Base-by-base conservation (phyloP, 441 rosid species). In the Jatropha multifida region DNA sequence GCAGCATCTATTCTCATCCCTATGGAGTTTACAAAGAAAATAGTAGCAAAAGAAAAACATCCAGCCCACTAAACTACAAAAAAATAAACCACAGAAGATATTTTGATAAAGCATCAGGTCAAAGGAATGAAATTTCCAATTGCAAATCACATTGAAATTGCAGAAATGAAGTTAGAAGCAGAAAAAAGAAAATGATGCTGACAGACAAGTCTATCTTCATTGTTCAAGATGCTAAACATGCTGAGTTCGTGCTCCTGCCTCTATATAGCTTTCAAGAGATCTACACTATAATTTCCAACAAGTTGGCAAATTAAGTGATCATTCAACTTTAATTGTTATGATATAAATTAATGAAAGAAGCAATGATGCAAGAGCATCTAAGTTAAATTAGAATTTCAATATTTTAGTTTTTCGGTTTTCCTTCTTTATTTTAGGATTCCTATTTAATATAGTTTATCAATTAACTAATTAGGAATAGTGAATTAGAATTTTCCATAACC, bases 221-320 rank as follows among this genome's bases (percentile, higher is more conserved):
- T 42, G n/a, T 27, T 68, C 60, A 49, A 12, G 27, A 56, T 71
- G 74, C 74, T 58, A 58, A 71, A 48, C 26, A 40, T 17, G 5
- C 67, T 38, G 48, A 15, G 4, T 64, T 41, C 42, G 32, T 32
- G 0, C 55, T 4, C 38, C 42, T 41, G 41, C 18, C 37, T 40
- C 51, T 5, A 12, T 38, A 6, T 11, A 40, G 38, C 14, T 38
- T 11, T 38, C 15, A 58, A 38, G 61, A 70, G 15, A n/a, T 13
- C 23, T 23, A 40, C 15, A 13, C 18, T 70, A 3, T 46, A 12
- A 44, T 20, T 52, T 69, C 18, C 51, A 32, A 32, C 55, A 20
- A n/a, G 51, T n/a, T 56, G 4, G 20, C 5, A 40, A 54, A 9
- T 23, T 5, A 61, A 61, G 60, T 10, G 60, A 56, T 9, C 18